Evolutionary conservation across 768 basidiomycete species (phyloP), one percentile per base, ranked within the genome.

Genomic region (Lepiota brunneoincarnata): DNA sequence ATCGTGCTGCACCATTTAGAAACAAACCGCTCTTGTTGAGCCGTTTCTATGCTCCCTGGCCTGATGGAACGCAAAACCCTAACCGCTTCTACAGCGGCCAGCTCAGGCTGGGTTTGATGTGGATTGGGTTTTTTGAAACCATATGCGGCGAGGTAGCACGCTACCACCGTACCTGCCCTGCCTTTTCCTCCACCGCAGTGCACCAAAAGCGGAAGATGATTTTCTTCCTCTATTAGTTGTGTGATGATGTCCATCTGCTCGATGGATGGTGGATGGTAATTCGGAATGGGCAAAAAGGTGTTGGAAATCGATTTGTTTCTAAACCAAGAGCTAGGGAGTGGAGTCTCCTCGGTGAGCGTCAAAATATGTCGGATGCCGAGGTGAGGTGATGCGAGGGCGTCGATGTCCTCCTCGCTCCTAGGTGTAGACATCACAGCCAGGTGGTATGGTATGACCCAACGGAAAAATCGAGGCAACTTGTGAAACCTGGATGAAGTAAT

Each of bases 181-280:
- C 83, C 83, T 57, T 82, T 83, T 2, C 83, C 84, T 5, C 82
- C 83, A 3, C 81, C 83, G 59, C 83, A 85, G 56, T 85, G 83
- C 2, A 85, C 68, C 12, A 85, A 66, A 6, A 82, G 58, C 0
- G 83, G 81, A 1, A 76, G 63, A 11, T 80, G 80, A 31, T 63
- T 60, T 12, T 69, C 65, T 51, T 81, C 76, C 4, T 73, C 67
- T 23, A 81, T 66, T 11, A 83, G 61, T 12, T 71, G 63, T 59
- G 83, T 69, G 56, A 83, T 69, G 44, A 81, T 59, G 61, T 83
- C 82, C 77, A 84, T 79, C 57, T 83, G 82, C 64, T 84, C 81
- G 49, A 83, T 70, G 0, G 79, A 78, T 4, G 83, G 83, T 3
- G 81, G 77, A 34, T 72, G 63, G 53, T 69, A 79, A 62, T 84